Conservation (phyloP, 768 basidiomycete species). For the Mycena olivaceomarginata region DNA sequence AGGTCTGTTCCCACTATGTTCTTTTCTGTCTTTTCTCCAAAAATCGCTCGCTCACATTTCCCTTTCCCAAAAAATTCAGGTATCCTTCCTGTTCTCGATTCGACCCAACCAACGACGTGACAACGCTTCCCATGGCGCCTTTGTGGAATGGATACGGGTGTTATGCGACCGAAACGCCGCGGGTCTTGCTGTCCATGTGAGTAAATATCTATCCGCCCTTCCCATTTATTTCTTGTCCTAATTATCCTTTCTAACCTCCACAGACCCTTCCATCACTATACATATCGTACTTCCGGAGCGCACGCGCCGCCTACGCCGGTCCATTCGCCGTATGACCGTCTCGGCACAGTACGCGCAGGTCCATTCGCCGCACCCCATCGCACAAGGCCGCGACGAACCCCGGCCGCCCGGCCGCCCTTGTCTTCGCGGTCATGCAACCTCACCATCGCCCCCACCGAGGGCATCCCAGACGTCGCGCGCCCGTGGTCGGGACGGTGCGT, state of each 20-base stretch:
- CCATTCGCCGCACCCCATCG: no score
- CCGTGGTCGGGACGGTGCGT: no score
- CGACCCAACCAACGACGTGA: background rate
- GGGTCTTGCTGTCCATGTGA: slow-evolving; percentile 13
- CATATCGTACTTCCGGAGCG: background rate
- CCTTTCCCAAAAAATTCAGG: background rate
- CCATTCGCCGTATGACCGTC: background rate
- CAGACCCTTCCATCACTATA: slow-evolving; percentile 1
- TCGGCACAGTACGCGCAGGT: background rate
- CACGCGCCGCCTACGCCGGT: slow-evolving; percentile 2
- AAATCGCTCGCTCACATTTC: background rate
- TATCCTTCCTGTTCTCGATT: no score
- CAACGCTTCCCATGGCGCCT: slow-evolving; percentile 12
- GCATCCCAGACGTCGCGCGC: no score
- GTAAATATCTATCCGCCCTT: background rate
- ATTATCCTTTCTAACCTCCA: slow-evolving; percentile 22
- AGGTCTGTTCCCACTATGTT: background rate
- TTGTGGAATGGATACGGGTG: background rate
- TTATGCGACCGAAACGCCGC: background rate
- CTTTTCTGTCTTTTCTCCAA: background rate
- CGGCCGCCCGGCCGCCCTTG: no score
- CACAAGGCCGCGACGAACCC: no score
- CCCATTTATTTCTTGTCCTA: slow-evolving; percentile 1
- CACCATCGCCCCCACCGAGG: background rate
- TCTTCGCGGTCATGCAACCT: background rate